These are phyloP conservation scores for Blastobotrys petasosporus DNA, from an alignment of 1,139 yeast species.

Conservation along the genomic window DNA sequence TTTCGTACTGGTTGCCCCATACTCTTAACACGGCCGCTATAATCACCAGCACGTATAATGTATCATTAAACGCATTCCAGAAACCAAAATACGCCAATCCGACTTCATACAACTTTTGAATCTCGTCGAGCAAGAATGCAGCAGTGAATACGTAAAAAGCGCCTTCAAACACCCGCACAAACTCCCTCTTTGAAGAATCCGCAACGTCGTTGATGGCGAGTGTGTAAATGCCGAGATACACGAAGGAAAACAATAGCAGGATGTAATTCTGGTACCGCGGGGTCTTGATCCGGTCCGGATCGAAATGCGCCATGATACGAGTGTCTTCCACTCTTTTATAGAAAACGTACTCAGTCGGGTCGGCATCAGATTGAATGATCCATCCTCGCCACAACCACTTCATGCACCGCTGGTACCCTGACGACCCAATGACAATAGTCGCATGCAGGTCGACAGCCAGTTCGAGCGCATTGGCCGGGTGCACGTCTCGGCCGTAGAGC, in stretches of 20 bases:
- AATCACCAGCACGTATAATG: conserved; percentile 52
- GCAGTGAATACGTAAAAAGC: conserved; percentile 60
- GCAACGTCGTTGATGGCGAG: conserved; percentile 49
- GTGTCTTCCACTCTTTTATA: conserved; percentile 57
- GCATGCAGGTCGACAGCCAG: conserved; percentile 84
- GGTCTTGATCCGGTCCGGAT: conserved; percentile 77
- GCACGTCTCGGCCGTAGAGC: conserved; percentile 54
- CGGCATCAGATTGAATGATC: conserved; percentile 62
- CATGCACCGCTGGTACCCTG: conserved; percentile 81
- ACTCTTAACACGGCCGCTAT: conserved; percentile 54
- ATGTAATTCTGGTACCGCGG: conserved; percentile 74
- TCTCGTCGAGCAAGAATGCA: conserved; percentile 63
- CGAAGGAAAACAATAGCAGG: conserved; percentile 61
- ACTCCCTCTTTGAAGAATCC: conserved; percentile 17
- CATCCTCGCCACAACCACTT: conserved; percentile 93
- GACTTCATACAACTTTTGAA: conserved; percentile 65
- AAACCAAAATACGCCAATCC: conserved; percentile 69
- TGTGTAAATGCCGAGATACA: conserved; percentile 59
- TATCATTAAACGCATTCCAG: conserved; percentile 74
- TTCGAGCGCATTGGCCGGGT: conserved; percentile 69
- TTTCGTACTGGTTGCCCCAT: conserved; percentile 44
- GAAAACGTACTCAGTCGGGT: conserved; percentile 42
- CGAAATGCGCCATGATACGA: conserved; percentile 58
- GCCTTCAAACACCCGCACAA: conserved; percentile 39
- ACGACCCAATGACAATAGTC: conserved; percentile 65